Evolutionary conservation across 176 grass and related monocot species (phyloP).

Genomic region (Triticum monococcum): DNA sequence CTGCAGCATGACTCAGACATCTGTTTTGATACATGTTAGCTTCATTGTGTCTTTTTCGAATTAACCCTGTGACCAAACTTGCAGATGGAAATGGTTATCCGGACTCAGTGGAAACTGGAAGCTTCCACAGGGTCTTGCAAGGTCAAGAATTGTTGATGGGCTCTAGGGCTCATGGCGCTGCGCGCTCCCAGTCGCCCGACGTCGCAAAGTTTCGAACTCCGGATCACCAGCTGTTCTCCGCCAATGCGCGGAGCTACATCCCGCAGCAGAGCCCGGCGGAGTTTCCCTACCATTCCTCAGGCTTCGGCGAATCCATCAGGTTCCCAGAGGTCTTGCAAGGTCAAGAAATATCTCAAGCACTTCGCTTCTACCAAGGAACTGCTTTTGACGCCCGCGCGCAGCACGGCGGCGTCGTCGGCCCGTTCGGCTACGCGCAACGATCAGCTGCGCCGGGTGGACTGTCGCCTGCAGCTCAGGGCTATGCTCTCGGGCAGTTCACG

Average conservation of each 20-base stretch:
- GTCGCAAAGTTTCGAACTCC: background rate
- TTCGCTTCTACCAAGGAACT: constrained; percentile 28
- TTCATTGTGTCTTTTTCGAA: background rate
- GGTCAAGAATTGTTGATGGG: constrained; percentile 97
- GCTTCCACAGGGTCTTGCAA: constrained; percentile 97
- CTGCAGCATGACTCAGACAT: background rate
- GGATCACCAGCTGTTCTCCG: constrained; percentile 11
- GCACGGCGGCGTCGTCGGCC: constrained; percentile 7
- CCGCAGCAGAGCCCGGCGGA: background rate
- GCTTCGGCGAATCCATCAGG: constrained; percentile 61
- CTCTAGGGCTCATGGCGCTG: constrained; percentile 39
- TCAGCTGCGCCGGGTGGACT: constrained; percentile 11
- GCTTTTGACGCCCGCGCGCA: constrained; percentile 21
- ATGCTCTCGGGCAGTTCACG: constrained; percentile 27
- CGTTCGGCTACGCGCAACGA: constrained; percentile 24
- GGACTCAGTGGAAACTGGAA: constrained; percentile 57
- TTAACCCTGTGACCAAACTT: constrained; percentile 30
- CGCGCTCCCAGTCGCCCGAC: constrained; percentile 32
- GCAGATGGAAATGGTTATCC: constrained; percentile 66
- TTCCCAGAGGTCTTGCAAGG: constrained; percentile 99
- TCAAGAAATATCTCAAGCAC: constrained; percentile 85
- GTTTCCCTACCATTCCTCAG: constrained; percentile 51
- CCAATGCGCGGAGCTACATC: constrained; percentile 21
- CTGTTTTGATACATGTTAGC: background rate
- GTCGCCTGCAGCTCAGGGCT: constrained; percentile 31